Evolutionary conservation across 345 rosid species (phyloP).

Genomic region (Arabidopsis thaliana): TAIR10.1 NC_003071.7:7848001-7848500

Average conservation of each 20-base stretch:
- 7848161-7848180: not conserved
- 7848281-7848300: not conserved
- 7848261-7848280: not conserved
- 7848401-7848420: constrained; percentile 60
- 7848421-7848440: constrained; percentile 58
- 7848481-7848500: constrained; percentile 52
- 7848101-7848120: not conserved
- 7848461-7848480: constrained; percentile 51
- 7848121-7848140: not conserved
- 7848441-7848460: constrained; percentile 53
- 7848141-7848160: not conserved
- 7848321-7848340: not conserved
- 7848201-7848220: not conserved
- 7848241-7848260: constrained; percentile 9
- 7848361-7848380: constrained; percentile 15
- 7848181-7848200: not conserved
- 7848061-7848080: not conserved
- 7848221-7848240: not conserved
- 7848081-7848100: not conserved
- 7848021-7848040: constrained; percentile 54
- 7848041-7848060: constrained; percentile 30
- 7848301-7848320: not conserved
- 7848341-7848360: not conserved
- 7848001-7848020: constrained; percentile 46
- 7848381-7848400: constrained; percentile 27